Evolutionary conservation across 768 basidiomycete species (phyloP).

Genomic region (Leccinum ochraceum): DNA sequence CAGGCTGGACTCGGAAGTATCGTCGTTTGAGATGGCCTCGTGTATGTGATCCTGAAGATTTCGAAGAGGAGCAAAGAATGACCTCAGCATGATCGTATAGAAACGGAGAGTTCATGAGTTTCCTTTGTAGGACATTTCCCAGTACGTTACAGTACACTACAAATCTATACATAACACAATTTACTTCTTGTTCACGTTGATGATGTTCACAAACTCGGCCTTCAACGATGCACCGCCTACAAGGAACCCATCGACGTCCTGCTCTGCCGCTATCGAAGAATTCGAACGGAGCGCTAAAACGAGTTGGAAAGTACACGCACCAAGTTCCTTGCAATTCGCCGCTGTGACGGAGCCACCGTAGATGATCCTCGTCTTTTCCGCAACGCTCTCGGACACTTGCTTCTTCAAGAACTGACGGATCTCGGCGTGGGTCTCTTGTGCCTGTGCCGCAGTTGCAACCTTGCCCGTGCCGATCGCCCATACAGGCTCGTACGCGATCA

Average conservation of each 20-base stretch:
- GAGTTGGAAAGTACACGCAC: conserved; percentile 44
- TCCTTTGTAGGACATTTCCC: not conserved
- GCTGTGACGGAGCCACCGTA: conserved; percentile 95
- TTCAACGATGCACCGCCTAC: conserved; percentile 98
- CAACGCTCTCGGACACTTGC: conserved; percentile 67
- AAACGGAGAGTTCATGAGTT: not conserved
- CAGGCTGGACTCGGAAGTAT: conserved; percentile 24
- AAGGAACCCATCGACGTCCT: conserved; percentile 96
- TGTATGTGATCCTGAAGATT: conserved; percentile 51
- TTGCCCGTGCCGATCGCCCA: conserved; percentile 99
- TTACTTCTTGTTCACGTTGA: conserved; percentile 59
- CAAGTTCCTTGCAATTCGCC: conserved; percentile 84
- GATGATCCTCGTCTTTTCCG: conserved; percentile 79
- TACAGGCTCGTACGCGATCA: conserved; percentile 95
- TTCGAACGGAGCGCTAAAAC: not conserved
- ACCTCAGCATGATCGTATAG: conserved; percentile 49
- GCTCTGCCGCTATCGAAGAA: conserved; percentile 54
- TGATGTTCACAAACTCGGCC: conserved; percentile 92
- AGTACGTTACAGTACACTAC: not conserved
- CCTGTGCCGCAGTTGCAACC: conserved; percentile 89
- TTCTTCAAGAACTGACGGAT: conserved; percentile 74
- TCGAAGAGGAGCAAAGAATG: conserved; percentile 59
- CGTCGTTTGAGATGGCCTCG: conserved; percentile 20
- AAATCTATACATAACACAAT: not conserved
- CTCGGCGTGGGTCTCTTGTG: conserved; percentile 87